Evolutionary conservation across 2,329 filamentous ascomycete species (phyloP).

Genomic region (Nectriaceae sp.): DNA sequence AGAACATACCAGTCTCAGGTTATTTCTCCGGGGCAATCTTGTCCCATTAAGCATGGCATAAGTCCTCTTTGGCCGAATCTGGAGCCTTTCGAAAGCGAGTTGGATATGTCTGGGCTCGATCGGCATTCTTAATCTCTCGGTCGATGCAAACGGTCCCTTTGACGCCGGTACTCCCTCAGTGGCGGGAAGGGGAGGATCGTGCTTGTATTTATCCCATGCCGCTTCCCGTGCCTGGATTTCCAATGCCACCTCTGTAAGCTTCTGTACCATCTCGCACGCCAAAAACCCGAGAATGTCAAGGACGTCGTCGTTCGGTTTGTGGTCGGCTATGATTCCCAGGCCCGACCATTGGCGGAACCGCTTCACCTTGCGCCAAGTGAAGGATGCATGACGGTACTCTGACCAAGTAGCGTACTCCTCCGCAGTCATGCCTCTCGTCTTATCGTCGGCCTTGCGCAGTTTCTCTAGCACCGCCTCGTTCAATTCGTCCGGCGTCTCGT

Average conservation of each 20-base stretch:
- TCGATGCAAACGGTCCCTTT: no score
- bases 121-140: no score
- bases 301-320: slow-evolving; percentile 93
- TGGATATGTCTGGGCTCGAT: no score
- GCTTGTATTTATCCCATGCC: neutral
- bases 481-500: slow-evolving; percentile 70
- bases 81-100: no score
- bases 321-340: slow-evolving; percentile 90
- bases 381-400: slow-evolving; percentile 93
- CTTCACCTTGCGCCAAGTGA: slow-evolving; percentile 96
- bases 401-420: slow-evolving; percentile 99
- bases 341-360: slow-evolving; percentile 96
- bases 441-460: slow-evolving; percentile 90
- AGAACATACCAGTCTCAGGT: no score
- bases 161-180: no score
- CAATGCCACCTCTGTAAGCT: slow-evolving; percentile 89
- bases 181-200: no score
- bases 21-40: no score
- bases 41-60: no score
- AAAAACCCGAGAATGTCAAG: slow-evolving; percentile 96
- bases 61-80: no score
- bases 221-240: slow-evolving; percentile 69
- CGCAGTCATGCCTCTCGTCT: slow-evolving; percentile 91
- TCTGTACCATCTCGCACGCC: slow-evolving; percentile 97
- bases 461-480: slow-evolving; percentile 87